These are phyloP conservation scores for Mariannaea sp. DNA, from an alignment of 2,329 filamentous ascomycete species.

Conservation along the genomic window DNA sequence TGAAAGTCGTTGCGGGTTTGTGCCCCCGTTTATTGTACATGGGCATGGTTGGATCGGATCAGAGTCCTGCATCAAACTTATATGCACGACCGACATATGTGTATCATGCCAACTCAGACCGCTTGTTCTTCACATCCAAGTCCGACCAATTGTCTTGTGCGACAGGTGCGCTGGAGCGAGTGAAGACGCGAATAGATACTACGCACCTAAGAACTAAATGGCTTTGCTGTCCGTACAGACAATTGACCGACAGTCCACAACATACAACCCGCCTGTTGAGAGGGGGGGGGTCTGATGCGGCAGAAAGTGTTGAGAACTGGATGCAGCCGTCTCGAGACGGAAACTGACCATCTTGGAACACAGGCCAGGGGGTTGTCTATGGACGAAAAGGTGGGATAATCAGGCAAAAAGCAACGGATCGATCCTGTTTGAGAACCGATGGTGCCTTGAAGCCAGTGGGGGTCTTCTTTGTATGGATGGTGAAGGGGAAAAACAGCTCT, in stretches of 20 bases:
- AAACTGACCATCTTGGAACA: conserved; percentile 3
- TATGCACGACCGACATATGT: conserved; percentile 33
- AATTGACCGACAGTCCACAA: background rate
- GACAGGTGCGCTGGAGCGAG: background rate
- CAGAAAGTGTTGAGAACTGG: conserved; percentile 17
- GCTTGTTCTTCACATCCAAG: conserved; percentile 25
- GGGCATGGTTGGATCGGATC: conserved; percentile 18
- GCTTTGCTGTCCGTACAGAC: conserved; percentile 13
- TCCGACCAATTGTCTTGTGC: conserved; percentile 11
- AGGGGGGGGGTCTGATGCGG: background rate
- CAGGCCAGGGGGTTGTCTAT: background rate
- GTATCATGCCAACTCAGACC: conserved; percentile 38
- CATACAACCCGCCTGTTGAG: background rate
- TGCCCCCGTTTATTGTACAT: conserved; percentile 13
- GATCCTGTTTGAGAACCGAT: background rate
- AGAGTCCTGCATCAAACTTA: conserved; percentile 25
- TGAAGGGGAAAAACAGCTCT: no score
- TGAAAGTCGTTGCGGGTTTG: no score
- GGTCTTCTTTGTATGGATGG: no score
- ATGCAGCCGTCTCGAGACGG: background rate
- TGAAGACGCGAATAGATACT: background rate
- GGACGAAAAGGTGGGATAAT: background rate
- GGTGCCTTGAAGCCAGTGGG: conserved; percentile 6
- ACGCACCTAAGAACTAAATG: background rate
- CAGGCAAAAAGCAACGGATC: background rate